A percentile compares a stretch with the other conserved stretches of the same genome.
Conservation (phyloP, 2,329 filamentous ascomycete species). For the Cadophora luteo-olivacea region DNA sequence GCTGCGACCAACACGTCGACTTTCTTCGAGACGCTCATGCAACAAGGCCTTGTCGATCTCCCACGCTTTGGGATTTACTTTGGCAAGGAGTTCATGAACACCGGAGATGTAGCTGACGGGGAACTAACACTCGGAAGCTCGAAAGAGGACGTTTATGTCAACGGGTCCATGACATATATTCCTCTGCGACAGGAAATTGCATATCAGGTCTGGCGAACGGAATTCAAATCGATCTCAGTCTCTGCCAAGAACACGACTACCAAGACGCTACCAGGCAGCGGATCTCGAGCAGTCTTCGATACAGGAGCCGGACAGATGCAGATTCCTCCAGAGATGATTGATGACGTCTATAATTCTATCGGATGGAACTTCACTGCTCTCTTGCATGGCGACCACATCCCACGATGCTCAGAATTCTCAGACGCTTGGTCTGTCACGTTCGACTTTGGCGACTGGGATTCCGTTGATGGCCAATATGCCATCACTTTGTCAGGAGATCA, state of each 20-base stretch:
- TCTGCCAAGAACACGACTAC: not conserved
- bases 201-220: conserved; percentile 7
- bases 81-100: not conserved
- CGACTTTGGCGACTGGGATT: conserved; percentile 1
- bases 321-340: conserved; percentile 1
- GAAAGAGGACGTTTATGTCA: conserved; percentile 4
- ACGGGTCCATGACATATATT: not conserved
- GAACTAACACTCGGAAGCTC: not conserved
- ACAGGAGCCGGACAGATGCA: not conserved
- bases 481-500: not conserved
- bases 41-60: not conserved
- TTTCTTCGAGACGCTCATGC: conserved; percentile 8
- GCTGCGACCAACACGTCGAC: not conserved
- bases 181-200: not conserved
- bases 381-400: not conserved
- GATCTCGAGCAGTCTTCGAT: not conserved
- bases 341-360: not conserved
- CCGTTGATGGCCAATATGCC: not conserved
- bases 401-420: conserved; percentile 3
- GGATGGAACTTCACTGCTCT: not conserved
- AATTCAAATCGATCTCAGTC: not conserved
- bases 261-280: not conserved
- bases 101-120: not conserved
- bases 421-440: not conserved
- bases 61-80: conserved; percentile 7